Evolutionary conservation across 1,284 basidiomycete genomes (phyloP).

Genomic region (Puccinia hordei): DNA sequence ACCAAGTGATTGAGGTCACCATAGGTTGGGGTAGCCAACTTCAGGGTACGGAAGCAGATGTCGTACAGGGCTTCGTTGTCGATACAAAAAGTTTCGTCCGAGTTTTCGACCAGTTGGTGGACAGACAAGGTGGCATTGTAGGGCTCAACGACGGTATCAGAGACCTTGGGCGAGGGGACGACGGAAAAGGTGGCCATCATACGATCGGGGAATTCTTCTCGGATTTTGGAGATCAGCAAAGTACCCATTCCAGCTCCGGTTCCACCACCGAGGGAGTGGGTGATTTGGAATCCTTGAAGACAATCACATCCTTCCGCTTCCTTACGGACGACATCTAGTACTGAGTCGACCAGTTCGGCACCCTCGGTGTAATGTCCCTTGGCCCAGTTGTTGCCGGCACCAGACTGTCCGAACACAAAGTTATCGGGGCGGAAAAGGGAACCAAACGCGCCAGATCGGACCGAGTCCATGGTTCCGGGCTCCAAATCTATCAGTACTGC

Average conservation of each 20-base stretch:
- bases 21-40: conserved; percentile 72
- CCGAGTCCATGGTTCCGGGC: conserved; percentile 77
- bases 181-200: conserved; percentile 93
- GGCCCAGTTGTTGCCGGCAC: conserved; percentile 85
- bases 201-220: conserved; percentile 86
- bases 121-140: conserved; percentile 88
- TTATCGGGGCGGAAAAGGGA: conserved; percentile 78
- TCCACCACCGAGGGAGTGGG: conserved; percentile 91
- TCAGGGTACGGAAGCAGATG: conserved; percentile 75
- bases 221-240: conserved; percentile 77
- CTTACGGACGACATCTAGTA: conserved; percentile 65
- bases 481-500: conserved; percentile 89
- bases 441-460: conserved; percentile 70
- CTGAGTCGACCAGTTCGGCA: conserved; percentile 86
- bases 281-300: conserved; percentile 88
- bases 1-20: conserved; percentile 73
- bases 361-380: conserved; percentile 77
- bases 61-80: conserved; percentile 95
- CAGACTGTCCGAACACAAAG: conserved; percentile 70
- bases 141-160: conserved; percentile 92
- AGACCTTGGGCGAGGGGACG: conserved; percentile 87
- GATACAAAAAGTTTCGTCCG: conserved; percentile 84
- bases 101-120: conserved; percentile 87
- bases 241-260: conserved; percentile 89
- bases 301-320: conserved; percentile 74